phyloP scores from a whole-genome alignment of 2,329 filamentous ascomycete genomes.

The Colletotrichum musicola region DNA sequence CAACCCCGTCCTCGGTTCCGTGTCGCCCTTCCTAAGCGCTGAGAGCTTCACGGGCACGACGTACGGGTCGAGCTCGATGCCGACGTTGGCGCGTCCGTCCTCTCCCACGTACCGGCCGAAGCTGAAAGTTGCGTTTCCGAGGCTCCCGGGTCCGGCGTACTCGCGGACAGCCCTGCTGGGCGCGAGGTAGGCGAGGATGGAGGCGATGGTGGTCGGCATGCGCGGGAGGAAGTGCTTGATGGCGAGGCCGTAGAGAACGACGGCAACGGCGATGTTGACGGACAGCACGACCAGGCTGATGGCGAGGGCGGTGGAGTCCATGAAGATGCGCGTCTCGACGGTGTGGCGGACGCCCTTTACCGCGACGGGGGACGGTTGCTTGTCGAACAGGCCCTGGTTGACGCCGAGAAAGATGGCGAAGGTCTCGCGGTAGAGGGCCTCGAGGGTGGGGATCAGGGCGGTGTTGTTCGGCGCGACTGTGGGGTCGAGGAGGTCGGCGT shows the following conservation, averaged over 20 bases:
- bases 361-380: accelerated
- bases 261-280: slow-evolving; percentile 57
- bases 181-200: slow-evolving; percentile 60
- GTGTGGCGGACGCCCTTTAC: slow-evolving; percentile 40
- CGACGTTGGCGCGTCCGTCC: slow-evolving; percentile 60
- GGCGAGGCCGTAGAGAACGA: slow-evolving; percentile 55
- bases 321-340: slow-evolving; percentile 59
- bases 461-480: slow-evolving; percentile 40
- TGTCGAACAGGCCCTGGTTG: slow-evolving; percentile 56
- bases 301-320: slow-evolving; percentile 59
- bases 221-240: slow-evolving; percentile 60
- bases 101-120: slow-evolving; percentile 64
- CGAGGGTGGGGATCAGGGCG: slow-evolving; percentile 35
- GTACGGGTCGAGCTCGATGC: slow-evolving; percentile 63
- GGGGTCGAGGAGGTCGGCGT: slow-evolving; percentile 50
- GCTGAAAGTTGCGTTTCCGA: slow-evolving; percentile 49
- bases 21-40: slow-evolving; percentile 26
- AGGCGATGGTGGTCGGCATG: slow-evolving; percentile 64
- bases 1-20: slow-evolving; percentile 16
- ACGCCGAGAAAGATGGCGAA: slow-evolving; percentile 52
- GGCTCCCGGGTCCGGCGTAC: slow-evolving; percentile 43
- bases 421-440: slow-evolving; percentile 43
- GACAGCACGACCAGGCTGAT: slow-evolving; percentile 58
- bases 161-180: slow-evolving; percentile 56
- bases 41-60: slow-evolving; percentile 48